Evolutionary conservation across 345 rosid genomes (phyloP).

Genomic region (Abelmoschus esculentus): DNA sequence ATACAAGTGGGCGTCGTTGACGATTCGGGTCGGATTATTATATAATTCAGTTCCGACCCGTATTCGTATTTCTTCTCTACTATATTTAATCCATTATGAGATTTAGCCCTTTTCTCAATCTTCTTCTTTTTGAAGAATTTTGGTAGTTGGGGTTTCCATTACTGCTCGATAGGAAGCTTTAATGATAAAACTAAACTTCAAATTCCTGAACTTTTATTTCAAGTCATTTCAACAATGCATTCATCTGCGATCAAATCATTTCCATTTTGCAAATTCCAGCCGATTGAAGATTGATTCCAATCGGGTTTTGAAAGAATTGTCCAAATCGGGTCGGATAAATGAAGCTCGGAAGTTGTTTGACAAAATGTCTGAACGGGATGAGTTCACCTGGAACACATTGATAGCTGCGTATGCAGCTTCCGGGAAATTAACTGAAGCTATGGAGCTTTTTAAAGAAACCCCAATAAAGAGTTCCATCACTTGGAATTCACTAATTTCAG

Average conservation of each 20-base stretch:
- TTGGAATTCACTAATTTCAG: conserved; percentile 81
- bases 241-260: conserved; percentile 4
- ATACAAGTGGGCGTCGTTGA: too few species aligned
- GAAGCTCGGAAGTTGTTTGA: conserved; percentile 75
- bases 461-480: conserved; percentile 58
- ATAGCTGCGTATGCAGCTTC: conserved; percentile 60
- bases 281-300: conserved; percentile 39
- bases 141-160: neutral
- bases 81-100: neutral
- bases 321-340: conserved; percentile 43
- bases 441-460: conserved; percentile 31
- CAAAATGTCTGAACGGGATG: conserved; percentile 54
- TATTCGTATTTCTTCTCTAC: neutral
- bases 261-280: conserved; percentile 10
- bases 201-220: conserved; percentile 1
- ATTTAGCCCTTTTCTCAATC: neutral
- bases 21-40: too few species aligned
- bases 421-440: conserved; percentile 58
- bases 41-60: neutral
- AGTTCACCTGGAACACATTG: conserved; percentile 83
- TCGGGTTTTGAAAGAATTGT: conserved; percentile 29
- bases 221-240: neutral
- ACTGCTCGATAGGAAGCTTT: neutral
- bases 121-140: neutral
- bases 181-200: conserved; percentile 29